Base-by-base conservation (phyloP, 1,284 basidiomycete genomes). In the Cutaneotrichosporon mucoides region DNA sequence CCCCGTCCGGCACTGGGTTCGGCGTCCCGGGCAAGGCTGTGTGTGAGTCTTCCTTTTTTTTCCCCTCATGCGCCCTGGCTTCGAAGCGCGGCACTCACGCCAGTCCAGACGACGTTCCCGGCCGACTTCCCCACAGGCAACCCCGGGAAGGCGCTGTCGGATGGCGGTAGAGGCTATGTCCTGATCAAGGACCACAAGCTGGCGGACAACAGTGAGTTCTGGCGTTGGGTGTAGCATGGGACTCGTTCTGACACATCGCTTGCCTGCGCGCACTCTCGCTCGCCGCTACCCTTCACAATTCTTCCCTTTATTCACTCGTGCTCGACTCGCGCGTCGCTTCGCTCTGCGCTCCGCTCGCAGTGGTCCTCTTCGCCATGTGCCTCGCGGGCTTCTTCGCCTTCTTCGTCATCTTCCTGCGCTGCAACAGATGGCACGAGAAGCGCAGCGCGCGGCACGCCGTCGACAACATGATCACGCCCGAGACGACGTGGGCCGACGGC, bases 121-220 rank as follows among this genome's bases (percentile, higher is more conserved):
- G 12, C 66, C 24, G 59, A 68, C 51, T 73, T 73, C 42, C 73
- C 71, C 40, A 37, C 33, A 11, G 24, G n/a, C 46, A 52, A 13
- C 13, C 45, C 9, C n/a, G 34, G 15, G 24, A 24, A n/a, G 15
- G 35, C 12, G 38, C 6, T n/a, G 7, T 36, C 12, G 35, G 10
- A 33, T 0, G 36, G 16, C 16, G 62, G 63, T 4, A 44, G 61
- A 41, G 67, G 65, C 15, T 71, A 70, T 46, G 57, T 66, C 34
- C 62, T 74, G 42, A 33, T 74, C 43, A 38, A 57, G 41, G 57
- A 66, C 47, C 35, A 63, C 49, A 40, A 40, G 49, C 37, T 69
- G 15, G 65, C 55, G 4, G 72, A 74, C 59, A 62, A 63, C 48
- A 70, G 70, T 73, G 53, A 65, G 70, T 62, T n/a, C 41, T 51